Evolutionary conservation across 2,329 filamentous ascomycete species (phyloP), one percentile per base, ranked within the genome.

Genomic region (Neofusicoccum sp.): DNA sequence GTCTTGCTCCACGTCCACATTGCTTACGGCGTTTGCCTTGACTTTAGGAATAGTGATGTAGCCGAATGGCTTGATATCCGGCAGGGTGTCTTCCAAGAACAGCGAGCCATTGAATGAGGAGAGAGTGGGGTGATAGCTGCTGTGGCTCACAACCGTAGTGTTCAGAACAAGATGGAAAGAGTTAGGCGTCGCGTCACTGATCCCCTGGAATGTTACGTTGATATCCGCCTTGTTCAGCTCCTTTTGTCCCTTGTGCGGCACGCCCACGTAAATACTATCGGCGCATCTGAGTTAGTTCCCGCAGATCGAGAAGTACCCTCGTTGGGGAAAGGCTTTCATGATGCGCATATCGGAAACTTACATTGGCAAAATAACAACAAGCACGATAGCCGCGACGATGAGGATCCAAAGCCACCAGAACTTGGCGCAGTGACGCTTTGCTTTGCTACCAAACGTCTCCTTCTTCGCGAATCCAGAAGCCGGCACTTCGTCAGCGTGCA

Each of bases 351-450:
- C 12, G 3, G 3, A n/a, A 24, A 81, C 84, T 82, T 77, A 88
- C 86, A 88, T 72, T 40, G 86, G 75, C 40, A 83, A 77, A 16
- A 89, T 80, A 38, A 86, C 75, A 12, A 89, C 72, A 34, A 85
- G 77, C 44, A 82, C 70, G 45, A 85, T 72, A 63, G 79, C 65
- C 61, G 81, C 68, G 56, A 85, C 70, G 14, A 78, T 69, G 61
- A 88, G 74, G 62, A 87, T 70, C 66, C 86, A 79, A 64, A 79
- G 67, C 85, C 86, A 88, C 86, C 86, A 88, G 66, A 82, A 86
- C 24, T 63, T 66, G 33, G 54, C 60, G 57, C 66, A 67, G 51
- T 70, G 67, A 6, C 62, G 59, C 47, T 65, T 68, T 38, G 60
- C 28, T 58, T 64, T 70, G 8, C 41, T 24, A 6, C 58, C 58